These are phyloP conservation scores for Fraxinus dipetala DNA, from an alignment of 305 asterid species.

Conservation along the genomic window DNA sequence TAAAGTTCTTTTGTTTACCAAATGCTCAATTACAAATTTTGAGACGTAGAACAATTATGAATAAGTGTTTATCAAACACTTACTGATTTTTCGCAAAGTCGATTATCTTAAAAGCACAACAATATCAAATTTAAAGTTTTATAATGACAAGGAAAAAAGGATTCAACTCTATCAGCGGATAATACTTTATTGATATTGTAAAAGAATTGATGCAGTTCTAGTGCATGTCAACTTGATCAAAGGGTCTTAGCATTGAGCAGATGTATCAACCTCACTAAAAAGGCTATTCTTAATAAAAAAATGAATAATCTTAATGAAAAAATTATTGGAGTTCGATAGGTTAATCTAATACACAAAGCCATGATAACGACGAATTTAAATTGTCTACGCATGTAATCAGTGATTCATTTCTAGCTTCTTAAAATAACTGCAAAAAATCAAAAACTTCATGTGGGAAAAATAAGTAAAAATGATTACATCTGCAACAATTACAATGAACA, in stretches of 20 bases:
- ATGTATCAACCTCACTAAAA: background rate
- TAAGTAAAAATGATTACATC: background rate
- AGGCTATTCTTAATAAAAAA: background rate
- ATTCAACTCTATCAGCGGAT: background rate
- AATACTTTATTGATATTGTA: background rate
- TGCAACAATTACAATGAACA: slow-evolving; percentile 30
- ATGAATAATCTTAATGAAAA: background rate
- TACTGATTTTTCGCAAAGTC: no score
- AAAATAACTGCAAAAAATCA: background rate
- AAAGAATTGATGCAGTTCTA: background rate
- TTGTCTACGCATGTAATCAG: background rate
- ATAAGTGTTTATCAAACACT: background rate
- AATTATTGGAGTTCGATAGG: background rate
- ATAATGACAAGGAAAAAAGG: background rate
- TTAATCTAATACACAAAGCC: background rate
- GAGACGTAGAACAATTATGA: background rate
- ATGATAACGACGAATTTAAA: background rate
- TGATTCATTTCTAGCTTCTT: background rate
- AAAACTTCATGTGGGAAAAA: background rate
- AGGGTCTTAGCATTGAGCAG: no score
- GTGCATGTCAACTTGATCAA: no score
- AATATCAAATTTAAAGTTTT: background rate
- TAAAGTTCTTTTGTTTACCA: background rate
- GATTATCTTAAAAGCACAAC: background rate
- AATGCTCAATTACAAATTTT: background rate